These are phyloP conservation scores for Vanderwaltozyma yarrowii DNA, from an alignment of 805 yeast species.

Conservation along the genomic window DNA sequence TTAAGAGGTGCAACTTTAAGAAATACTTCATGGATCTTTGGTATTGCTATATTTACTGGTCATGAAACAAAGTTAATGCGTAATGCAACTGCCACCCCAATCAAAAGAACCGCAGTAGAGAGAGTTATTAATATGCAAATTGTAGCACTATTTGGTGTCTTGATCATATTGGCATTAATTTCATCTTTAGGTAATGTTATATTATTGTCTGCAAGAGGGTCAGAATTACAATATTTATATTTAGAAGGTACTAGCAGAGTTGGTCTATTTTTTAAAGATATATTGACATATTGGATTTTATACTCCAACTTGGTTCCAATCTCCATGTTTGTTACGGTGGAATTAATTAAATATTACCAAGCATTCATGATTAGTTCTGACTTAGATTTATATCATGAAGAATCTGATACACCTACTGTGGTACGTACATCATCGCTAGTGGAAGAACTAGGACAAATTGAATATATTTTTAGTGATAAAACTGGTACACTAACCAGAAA, in stretches of 20 bases:
- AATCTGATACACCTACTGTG: conserved; percentile 86
- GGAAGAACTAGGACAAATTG: conserved; percentile 95
- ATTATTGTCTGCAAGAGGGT: conserved; percentile 43
- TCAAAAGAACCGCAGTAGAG: conserved; percentile 94
- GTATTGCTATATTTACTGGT: conserved; percentile 90
- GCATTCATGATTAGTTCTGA: conserved; percentile 92
- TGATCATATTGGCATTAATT: conserved; percentile 63
- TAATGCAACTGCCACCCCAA: conserved; percentile 97
- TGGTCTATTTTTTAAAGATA: conserved; percentile 70
- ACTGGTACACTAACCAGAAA: conserved; percentile 95
- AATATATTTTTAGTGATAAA: conserved; percentile 91
- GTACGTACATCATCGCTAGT: conserved; percentile 93
- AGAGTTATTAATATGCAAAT: conserved; percentile 89
- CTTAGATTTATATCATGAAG: conserved; percentile 81
- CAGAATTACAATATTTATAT: conserved; percentile 51
- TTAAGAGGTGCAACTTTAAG: conserved; percentile 92
- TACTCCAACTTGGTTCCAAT: conserved; percentile 97
- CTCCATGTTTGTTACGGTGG: conserved; percentile 92
- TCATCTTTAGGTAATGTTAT: conserved; percentile 86
- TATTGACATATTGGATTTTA: conserved; percentile 90
- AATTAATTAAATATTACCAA: conserved; percentile 88
- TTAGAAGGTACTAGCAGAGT: conserved; percentile 59
- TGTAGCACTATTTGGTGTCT: conserved; percentile 71
- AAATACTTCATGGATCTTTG: conserved; percentile 93
- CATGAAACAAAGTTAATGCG: conserved; percentile 98